Percentiles rank a stretch among this genome's conserved stretches.
phyloP scores from a whole-genome alignment of 176 grass and related monocot species.

The Neostapfia colusana region DNA sequence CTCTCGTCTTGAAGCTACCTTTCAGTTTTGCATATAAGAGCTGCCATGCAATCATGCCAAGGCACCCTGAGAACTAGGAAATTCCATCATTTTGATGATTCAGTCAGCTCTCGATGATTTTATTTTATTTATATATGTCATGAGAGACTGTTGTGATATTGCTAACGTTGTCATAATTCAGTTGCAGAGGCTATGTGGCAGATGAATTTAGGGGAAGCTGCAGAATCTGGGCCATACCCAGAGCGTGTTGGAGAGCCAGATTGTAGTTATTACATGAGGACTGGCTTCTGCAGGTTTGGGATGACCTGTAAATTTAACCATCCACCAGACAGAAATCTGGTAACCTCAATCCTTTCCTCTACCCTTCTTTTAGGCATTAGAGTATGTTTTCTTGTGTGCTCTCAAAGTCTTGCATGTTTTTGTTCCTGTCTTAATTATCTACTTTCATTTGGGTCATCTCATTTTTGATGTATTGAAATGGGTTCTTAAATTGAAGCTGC shows the following conservation, averaged over 20 bases:
- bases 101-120: neutral
- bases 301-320: slow-evolving; percentile 91
- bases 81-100: neutral
- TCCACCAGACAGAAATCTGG: slow-evolving; percentile 65
- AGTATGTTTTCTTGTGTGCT: neutral
- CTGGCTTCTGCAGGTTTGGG: slow-evolving; percentile 77
- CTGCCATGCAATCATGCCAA: neutral
- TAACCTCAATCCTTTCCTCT: slow-evolving; percentile 31
- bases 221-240: slow-evolving; percentile 62
- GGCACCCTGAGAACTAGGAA: neutral
- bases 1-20: neutral
- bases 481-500: neutral
- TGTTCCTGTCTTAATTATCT: neutral
- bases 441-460: neutral
- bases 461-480: slow-evolving; percentile 23
- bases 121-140: neutral
- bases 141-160: neutral
- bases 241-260: slow-evolving; percentile 77
- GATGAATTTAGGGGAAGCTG: slow-evolving; percentile 56
- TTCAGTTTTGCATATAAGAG: slow-evolving; percentile 5
- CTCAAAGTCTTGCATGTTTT: neutral
- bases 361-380: slow-evolving; percentile 13
- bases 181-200: slow-evolving; percentile 71
- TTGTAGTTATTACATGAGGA: slow-evolving; percentile 88
- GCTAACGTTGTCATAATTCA: slow-evolving; percentile 9